Conservation (phyloP, 257 asterid species). For the Scutellaria barbata region DNA sequence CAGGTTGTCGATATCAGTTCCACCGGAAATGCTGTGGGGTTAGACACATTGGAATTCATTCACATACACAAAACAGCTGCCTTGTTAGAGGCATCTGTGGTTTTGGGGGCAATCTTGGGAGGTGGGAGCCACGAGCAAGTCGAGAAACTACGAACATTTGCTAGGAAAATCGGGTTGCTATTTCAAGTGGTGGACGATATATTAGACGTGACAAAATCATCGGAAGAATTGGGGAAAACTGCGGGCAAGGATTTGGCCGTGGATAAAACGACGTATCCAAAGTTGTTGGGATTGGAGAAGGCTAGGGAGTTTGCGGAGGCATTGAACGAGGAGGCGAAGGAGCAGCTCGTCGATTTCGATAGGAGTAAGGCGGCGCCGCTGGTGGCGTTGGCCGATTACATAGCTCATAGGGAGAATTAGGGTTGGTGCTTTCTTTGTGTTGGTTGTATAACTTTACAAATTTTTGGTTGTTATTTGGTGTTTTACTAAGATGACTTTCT, state of each 20-base stretch:
- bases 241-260: slow-evolving; percentile 74
- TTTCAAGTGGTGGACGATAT: slow-evolving; percentile 86
- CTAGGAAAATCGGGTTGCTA: slow-evolving; percentile 65
- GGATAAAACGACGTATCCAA: slow-evolving; percentile 79
- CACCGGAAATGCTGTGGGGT: slow-evolving; percentile 54
- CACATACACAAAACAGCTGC: slow-evolving; percentile 85
- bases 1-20: slow-evolving; percentile 66
- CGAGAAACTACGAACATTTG: slow-evolving; percentile 60
- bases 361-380: slow-evolving; percentile 61
- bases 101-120: slow-evolving; percentile 72
- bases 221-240: slow-evolving; percentile 72
- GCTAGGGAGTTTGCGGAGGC: slow-evolving; percentile 64
- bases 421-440: slow-evolving; percentile 20
- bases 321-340: slow-evolving; percentile 63
- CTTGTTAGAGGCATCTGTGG: slow-evolving; percentile 67
- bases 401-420: slow-evolving; percentile 66
- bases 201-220: slow-evolving; percentile 74
- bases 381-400: slow-evolving; percentile 73
- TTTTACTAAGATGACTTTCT: not conserved
- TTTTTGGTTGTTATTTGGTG: not conserved
- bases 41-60: slow-evolving; percentile 62
- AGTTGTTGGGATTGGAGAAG: slow-evolving; percentile 72
- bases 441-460: slow-evolving; percentile 23
- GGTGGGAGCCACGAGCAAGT: slow-evolving; percentile 59
- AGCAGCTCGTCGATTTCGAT: slow-evolving; percentile 62